phyloP scores from a whole-genome alignment of 768 basidiomycete genomes.

The Boletus eberwhitei region DNA sequence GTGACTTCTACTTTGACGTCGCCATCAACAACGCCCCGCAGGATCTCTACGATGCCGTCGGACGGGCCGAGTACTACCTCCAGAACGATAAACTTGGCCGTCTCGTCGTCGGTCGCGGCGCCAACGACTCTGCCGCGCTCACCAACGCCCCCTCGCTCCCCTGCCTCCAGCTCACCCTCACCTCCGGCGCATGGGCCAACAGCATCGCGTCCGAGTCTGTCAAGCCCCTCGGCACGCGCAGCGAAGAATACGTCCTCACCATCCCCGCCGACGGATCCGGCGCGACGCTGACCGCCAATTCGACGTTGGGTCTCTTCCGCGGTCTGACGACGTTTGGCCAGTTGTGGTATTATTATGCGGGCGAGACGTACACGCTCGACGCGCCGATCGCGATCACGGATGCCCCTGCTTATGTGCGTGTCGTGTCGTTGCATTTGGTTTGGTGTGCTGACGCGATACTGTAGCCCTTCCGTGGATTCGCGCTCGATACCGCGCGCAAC shows the following conservation, averaged over 20 bases:
- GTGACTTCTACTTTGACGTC: constrained; percentile 30
- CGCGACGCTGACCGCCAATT: constrained; percentile 42
- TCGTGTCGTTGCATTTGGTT: not conserved
- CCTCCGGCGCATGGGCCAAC: constrained; percentile 7
- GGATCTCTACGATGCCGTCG: constrained; percentile 36
- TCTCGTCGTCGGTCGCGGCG: constrained; percentile 40
- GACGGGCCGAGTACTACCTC: constrained; percentile 30
- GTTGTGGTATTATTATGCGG: constrained; percentile 43
- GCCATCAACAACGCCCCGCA: constrained; percentile 23
- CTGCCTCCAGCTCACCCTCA: constrained; percentile 29
- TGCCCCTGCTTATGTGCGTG: constrained; percentile 43
- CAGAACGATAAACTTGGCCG: constrained; percentile 36
- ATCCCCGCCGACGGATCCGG: constrained; percentile 36
- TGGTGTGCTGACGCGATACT: not conserved
- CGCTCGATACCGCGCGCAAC: constrained; percentile 46
- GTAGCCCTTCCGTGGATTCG: constrained; percentile 39
- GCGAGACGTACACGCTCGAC: constrained; percentile 35
- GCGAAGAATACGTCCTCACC: constrained; percentile 43
- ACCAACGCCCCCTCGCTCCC: constrained; percentile 22
- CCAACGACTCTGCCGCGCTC: constrained; percentile 30
- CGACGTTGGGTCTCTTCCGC: constrained; percentile 48
- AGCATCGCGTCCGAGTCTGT: constrained; percentile 38
- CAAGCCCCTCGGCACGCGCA: constrained; percentile 32
- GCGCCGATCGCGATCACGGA: constrained; percentile 44
- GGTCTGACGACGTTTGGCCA: constrained; percentile 57